A percentile compares a stretch with the other conserved stretches of the same genome.
Evolutionary conservation across 345 rosid genomes (phyloP).

Genomic region (Populus davidiana): DNA sequence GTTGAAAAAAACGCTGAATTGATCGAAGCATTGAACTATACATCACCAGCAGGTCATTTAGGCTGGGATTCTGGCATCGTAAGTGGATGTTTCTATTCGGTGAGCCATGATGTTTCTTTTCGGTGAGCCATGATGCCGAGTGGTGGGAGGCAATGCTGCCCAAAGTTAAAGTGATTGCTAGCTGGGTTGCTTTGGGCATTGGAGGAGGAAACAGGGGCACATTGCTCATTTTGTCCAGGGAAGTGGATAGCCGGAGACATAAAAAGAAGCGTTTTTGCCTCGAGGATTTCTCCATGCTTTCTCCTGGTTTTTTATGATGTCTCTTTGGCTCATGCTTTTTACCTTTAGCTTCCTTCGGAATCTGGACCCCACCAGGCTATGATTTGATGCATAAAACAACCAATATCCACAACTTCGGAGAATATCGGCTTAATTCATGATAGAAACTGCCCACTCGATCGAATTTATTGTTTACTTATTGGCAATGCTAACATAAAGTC

Average conservation of each 20-base stretch:
- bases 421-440: background rate
- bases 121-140: background rate
- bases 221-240: slow-evolving; percentile 3
- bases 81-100: background rate
- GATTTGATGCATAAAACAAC: background rate
- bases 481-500: background rate
- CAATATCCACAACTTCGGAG: background rate
- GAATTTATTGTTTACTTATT: background rate
- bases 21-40: background rate
- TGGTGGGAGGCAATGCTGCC: background rate
- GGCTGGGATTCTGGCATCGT: background rate
- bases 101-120: background rate
- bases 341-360: slow-evolving; percentile 30
- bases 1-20: background rate
- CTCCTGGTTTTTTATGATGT: slow-evolving; percentile 27
- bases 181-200: background rate
- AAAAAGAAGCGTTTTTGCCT: slow-evolving; percentile 22
- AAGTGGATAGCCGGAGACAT: slow-evolving; percentile 14
- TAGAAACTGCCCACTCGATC: background rate
- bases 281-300: slow-evolving; percentile 17
- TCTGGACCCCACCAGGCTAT: slow-evolving; percentile 17
- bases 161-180: background rate
- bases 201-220: background rate
- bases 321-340: slow-evolving; percentile 31
- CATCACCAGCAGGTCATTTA: background rate